phyloP scores from a whole-genome alignment of 495 filamentous ascomycete genomes.

The Hapsidospora chrysogenum region DNA sequence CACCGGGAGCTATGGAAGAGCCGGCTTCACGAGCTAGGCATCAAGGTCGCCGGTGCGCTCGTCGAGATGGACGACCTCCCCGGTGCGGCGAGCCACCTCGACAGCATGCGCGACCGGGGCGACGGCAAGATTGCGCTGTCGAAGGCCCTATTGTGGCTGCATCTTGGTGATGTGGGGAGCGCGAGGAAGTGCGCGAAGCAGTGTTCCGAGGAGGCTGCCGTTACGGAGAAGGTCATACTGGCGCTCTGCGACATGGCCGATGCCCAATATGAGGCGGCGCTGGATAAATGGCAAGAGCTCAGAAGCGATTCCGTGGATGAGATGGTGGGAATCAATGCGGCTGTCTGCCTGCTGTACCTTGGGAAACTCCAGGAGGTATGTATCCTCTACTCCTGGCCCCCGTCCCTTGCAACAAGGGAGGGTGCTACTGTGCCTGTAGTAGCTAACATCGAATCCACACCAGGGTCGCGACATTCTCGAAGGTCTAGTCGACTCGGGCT shows the following conservation, averaged over 20 bases:
- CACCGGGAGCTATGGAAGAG: conserved; percentile 46
- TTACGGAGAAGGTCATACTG: conserved; percentile 25
- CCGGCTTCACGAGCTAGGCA: conserved; percentile 54
- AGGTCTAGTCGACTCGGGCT: conserved; percentile 36
- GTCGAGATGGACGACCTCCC: conserved; percentile 84
- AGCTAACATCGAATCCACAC: conserved; percentile 1
- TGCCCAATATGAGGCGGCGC: conserved; percentile 48
- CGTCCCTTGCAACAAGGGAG: too few species aligned
- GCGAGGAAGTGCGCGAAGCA: conserved; percentile 35
- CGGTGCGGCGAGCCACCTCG: conserved; percentile 55
- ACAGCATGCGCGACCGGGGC: conserved; percentile 16
- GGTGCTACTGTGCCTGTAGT: neutral
- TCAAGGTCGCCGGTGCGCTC: conserved; percentile 62
- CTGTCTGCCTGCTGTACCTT: conserved; percentile 67
- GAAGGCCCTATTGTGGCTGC: conserved; percentile 51
- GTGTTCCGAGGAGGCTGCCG: conserved; percentile 10
- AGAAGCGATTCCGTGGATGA: conserved; percentile 26
- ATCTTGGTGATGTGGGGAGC: conserved; percentile 57
- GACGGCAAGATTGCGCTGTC: conserved; percentile 19
- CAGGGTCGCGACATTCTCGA: conserved; percentile 48
- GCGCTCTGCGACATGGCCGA: conserved; percentile 68
- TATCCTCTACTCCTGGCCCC: conserved; percentile 3
- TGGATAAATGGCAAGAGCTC: conserved; percentile 44
- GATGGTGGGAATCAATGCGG: conserved; percentile 61
- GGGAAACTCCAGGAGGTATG: conserved; percentile 57